Evolutionary conservation across 768 basidiomycete species (phyloP), one percentile per base, ranked within the genome.

Genomic region (Hericium erinaceus): DNA sequence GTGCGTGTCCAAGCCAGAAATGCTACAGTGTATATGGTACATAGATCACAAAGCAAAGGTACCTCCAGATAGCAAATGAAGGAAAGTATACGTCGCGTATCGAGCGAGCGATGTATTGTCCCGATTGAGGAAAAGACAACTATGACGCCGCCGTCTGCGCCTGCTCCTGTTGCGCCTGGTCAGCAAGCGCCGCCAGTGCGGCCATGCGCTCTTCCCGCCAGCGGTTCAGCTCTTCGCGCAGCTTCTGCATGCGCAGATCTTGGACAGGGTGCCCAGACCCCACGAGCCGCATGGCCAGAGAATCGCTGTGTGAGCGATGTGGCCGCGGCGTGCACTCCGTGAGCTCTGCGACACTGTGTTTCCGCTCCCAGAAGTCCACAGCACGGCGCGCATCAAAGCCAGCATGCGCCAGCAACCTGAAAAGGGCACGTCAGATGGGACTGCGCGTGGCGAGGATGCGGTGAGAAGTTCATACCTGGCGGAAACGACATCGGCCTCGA

Each of bases 401-500:
- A 0, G 95, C 88, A 67, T 92, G 81, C 0, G 95, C 92, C 39
- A 99, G 82, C n/a, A 99, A 75, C 60, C 94, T 94, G 57, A 15
- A 20, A 13, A 40, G 39, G 16, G 6, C 13, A 39, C 20, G 24
- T 15, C 44, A 39, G 13, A 56, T 37, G 28, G 16, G 46, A 39
- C 44, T 59, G 54, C 52, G 48, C 24, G 51, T 41, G n/a, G 49
- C 37, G 18, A 48, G 39, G 57, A 60, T 56, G 39, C 48, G 20
- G 40, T 18, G 41, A n/a, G 12, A 65, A 76, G 55, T 26, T 26
- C 3, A 26, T 60, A 89, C 89, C 91, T 79, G 7, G 87, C 80
- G 12, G 91, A 93, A 39, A 95, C 92, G 37, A 92, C 72, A 67
- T 98, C 94, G 13, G 94, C 95, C 68, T 99, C 95, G 13, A 90